Evolutionary conservation across 2,329 filamentous ascomycete species (phyloP), one percentile per base, ranked within the genome.

Genomic region (Catunica adiposa): DNA sequence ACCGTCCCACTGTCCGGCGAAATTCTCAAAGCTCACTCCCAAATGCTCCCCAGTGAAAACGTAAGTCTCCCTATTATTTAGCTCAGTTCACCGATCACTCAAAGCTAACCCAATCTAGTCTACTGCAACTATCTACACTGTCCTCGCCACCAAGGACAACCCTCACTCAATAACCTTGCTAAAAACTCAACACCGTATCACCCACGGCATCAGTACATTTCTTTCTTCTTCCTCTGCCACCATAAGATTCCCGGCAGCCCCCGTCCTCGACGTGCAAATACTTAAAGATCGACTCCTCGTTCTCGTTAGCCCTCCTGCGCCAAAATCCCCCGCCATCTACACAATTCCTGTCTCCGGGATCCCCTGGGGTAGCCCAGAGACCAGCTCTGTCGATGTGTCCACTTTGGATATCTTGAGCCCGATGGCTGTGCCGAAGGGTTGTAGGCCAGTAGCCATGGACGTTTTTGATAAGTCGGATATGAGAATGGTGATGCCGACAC

Each of bases 221-320:
- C 68, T 66, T 0, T 62, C 67, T 22, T 25, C 17, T 22, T n/a
- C n/a, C 22, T 6, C 22, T 6, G 22, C 44, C 22, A 48, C 44
- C 22, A 48, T 48, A 8, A n/a, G 3, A 17, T 48, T 48, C 44
- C 44, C 44, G 11, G 9, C 44, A 7, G 8, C 44, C 22, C 20
- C 44, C 3, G 67, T 82, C 15, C 65, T 79, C 20, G 82, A 88
- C 63, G 66, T 84, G 14, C 82, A 83, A 63, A 87, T 89, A 62
- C 73, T 86, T 46, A 74, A 83, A 61, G 78, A 84, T 56, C 66
- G 73, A 0, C 64, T 89, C 1, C 71, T 88, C 54, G 61, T 86
- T 1, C 72, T 89, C 1, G 67, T 77, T 75, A 67, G 63, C 64
- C 46, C 61, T 54, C 23, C 63, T n/a, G 11, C 40, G 8, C 40